Conservation (phyloP, 805 yeast genomes). For the Candida sithepensis region DNA sequence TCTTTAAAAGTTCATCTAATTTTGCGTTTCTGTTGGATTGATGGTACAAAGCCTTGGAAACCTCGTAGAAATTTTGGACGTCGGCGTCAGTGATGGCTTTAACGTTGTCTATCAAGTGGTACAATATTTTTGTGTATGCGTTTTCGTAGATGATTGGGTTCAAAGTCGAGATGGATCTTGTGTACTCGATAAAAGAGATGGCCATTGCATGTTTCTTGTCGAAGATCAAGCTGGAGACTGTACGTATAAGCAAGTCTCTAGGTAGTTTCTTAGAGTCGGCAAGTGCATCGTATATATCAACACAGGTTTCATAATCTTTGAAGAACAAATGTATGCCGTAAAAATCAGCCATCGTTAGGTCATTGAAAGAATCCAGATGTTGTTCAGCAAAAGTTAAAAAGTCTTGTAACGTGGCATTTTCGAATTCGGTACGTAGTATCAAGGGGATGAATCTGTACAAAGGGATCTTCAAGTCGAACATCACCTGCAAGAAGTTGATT, state of each 20-base stretch:
- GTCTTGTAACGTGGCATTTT: not conserved
- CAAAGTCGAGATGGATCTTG: not conserved
- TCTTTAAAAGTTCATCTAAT: not conserved
- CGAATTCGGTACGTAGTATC: not conserved
- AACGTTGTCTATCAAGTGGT: not conserved
- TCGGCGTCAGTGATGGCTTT: not conserved
- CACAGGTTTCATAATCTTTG: not conserved
- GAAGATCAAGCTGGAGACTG: not conserved
- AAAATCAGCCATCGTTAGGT: not conserved
- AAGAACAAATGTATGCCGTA: not conserved
- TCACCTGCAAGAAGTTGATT: not conserved
- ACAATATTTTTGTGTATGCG: not conserved
- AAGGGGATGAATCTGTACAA: not conserved
- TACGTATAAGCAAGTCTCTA: not conserved
- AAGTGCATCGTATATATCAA: not conserved
- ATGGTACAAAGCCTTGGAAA: not conserved
- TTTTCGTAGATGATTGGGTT: not conserved
- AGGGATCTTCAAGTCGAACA: not conserved
- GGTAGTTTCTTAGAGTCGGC: not conserved
- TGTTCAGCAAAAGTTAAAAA: not conserved
- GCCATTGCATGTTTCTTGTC: not conserved
- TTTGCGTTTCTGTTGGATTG: not conserved
- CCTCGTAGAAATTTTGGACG: not conserved
- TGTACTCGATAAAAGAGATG: not conserved
- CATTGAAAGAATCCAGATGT: not conserved